A percentile compares a stretch with the other conserved stretches of the same genome.
phyloP scores from a whole-genome alignment of 2,329 filamentous ascomycete genomes.

The Scopulariopsis brevicaulis region DNA sequence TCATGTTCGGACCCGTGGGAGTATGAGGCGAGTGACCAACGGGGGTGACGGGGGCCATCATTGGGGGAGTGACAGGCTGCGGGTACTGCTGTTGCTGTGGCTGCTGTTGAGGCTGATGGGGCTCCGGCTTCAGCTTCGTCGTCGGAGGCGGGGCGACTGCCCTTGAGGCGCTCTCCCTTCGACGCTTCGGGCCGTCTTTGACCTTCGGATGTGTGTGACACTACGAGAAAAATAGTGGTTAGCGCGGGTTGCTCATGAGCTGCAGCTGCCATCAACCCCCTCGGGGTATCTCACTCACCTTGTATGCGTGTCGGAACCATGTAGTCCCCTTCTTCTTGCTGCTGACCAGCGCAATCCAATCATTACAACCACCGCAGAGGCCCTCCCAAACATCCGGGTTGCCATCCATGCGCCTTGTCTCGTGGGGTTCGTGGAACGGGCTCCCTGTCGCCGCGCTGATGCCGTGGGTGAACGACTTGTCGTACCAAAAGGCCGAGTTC shows the following conservation, averaged over 20 bases:
- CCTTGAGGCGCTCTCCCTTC: slow-evolving; percentile 46
- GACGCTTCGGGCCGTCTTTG: slow-evolving; percentile 58
- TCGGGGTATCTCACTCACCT: slow-evolving; percentile 37
- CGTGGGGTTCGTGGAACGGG: slow-evolving; percentile 65
- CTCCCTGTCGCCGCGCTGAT: slow-evolving; percentile 73
- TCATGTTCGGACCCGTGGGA: background rate
- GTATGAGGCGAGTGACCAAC: background rate
- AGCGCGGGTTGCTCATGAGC: slow-evolving; percentile 2
- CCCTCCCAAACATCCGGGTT: slow-evolving; percentile 77
- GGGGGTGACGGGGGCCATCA: background rate
- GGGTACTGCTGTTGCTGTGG: slow-evolving; percentile 9
- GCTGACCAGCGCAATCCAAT: slow-evolving; percentile 72
- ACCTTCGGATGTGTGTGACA: slow-evolving; percentile 63
- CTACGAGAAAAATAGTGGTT: slow-evolving; percentile 23
- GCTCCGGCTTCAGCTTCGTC: slow-evolving; percentile 36
- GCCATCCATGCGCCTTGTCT: slow-evolving; percentile 65
- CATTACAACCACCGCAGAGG: slow-evolving; percentile 65
- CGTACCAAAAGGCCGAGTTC: slow-evolving; percentile 89
- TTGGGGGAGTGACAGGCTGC: slow-evolving; percentile 1
- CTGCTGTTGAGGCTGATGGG: slow-evolving; percentile 13
- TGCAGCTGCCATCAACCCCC: background rate
- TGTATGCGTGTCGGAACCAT: slow-evolving; percentile 85
- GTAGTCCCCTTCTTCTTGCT: slow-evolving; percentile 89
- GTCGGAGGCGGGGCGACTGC: slow-evolving; percentile 27
- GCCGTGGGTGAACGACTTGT: slow-evolving; percentile 82